Base-by-base conservation (phyloP, 129 eudicot genomes). In the Flaveria bidentis region DNA sequence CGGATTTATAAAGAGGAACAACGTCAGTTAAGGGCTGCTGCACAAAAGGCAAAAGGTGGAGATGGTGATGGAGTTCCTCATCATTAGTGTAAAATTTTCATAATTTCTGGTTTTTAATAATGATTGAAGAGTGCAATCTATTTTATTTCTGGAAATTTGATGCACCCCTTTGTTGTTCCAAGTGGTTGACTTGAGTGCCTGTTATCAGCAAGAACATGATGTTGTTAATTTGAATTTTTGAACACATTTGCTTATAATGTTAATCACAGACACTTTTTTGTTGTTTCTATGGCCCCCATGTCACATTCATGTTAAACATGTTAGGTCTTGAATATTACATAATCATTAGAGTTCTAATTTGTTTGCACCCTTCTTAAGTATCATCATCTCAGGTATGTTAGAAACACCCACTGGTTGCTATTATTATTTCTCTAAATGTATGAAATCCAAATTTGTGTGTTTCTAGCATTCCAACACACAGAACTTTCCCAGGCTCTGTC, bases 1-100 rank as follows among this genome's bases (percentile, higher is more conserved):
- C 86, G 95, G 78, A 80, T 93, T 15, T 93, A 93, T 94, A 93
- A 93, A 86, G 98, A 93, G 81, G 98, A 92, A 78, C 98, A 92
- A 52, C 96, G 98, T 22, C 98, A 92, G 79, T 67, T 90, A 69
- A 88, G 98, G 86, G 98, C 92, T 45, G 91, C 98, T 78, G 90
- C 92, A 61, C 84, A 87, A 76, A 89, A 88, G 82, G 89, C 84
- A 46, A 84, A 90, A 80, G 88, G 92, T 72, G 92, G 84, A 77
- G 92, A 71, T 73, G 85, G 81, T 63, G 88, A 73, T 8, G 81
- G 82, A 22, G 81, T 57, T 70, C 95, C 89, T 55, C 92, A 85
- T 76, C 89, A 82, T 78, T 83, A 84, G 83, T 51, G 78, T 73
- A 69, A 62, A 33, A 61, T 67, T 79, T 52, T 69, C 63, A 46